These are phyloP conservation scores for Pseudopediastrum boryanum DNA, from an alignment of 139 green algal species.

Conservation along the genomic window DNA sequence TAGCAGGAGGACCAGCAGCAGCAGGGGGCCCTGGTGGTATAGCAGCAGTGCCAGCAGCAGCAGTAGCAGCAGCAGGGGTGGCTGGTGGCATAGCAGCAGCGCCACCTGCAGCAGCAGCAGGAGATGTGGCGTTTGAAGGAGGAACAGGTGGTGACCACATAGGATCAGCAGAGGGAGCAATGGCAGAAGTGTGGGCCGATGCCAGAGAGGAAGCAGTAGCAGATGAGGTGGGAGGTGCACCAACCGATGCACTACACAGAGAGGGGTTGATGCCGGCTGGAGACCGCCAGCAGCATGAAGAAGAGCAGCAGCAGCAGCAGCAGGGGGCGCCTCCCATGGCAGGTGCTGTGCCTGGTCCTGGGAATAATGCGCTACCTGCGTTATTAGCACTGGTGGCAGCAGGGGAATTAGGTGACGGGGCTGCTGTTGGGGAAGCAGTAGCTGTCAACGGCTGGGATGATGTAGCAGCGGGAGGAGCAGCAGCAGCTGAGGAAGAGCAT, in stretches of 20 bases:
- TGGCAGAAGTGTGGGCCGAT: not conserved
- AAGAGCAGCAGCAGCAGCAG: constrained; percentile 8
- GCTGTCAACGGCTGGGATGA: not conserved
- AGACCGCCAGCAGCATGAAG: no score
- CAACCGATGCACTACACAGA: not conserved
- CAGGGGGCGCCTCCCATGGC: not conserved
- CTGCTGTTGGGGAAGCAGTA: not conserved
- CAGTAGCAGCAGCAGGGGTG: not conserved
- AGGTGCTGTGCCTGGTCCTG: not conserved
- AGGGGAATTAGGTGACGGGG: not conserved
- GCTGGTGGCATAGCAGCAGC: no score
- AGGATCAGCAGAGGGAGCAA: not conserved
- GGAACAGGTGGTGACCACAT: not conserved
- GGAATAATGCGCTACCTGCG: not conserved
- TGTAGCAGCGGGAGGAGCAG: not conserved
- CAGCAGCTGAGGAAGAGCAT: not conserved
- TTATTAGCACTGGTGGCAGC: not conserved
- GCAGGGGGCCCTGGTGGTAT: not conserved
- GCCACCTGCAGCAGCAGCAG: not conserved
- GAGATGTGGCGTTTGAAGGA: not conserved
- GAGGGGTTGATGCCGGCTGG: not conserved
- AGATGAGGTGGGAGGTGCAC: not conserved
- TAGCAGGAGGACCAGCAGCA: not conserved
- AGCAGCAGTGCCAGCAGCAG: not conserved
- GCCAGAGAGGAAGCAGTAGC: not conserved